Evolutionary conservation across 2,329 filamentous ascomycete genomes (phyloP), one percentile per base, ranked within the genome.

Genomic region (Botryotinia narcissicola): DNA sequence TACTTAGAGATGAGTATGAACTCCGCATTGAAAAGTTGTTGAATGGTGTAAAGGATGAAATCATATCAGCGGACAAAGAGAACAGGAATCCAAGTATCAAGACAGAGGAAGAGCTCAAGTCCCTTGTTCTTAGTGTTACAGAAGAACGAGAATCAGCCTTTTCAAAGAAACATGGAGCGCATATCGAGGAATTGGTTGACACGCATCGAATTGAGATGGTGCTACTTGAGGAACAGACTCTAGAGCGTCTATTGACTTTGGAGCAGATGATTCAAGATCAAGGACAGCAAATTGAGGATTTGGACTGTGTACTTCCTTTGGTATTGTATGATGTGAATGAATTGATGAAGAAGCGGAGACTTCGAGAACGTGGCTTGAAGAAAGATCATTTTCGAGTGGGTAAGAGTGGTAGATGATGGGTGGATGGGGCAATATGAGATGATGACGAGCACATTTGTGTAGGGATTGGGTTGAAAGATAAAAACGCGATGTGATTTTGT

Each of bases 21-120:
- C 51, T 51, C 35, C 62, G 70, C 42, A 67, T 72, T 29, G 37
- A 59, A 37, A 35, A 35, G 1, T 37, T 72, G 46, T 37, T 72
- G 9, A 42, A 54, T 9, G 64, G 22, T 54, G 40, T 59, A 25
- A 60, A 37, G 40, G 42, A 59, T 10, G 70, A 59, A 40, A 48
- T 71, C 1, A 22, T 61, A 40, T 68, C 40, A 32, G 62, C 70
- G 25, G 37, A 68, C 9, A 66, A 63, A 32, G 42, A 37, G 8
- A 63, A 48, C 35, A 32, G 57, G 16, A 59, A 48, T 20, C 70
- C 37, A 40, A 25, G 14, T 10, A 22, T 60, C 32, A 54, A 60
- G 68, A 29, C 70, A 37, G 62, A 72, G 42, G 62, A 72, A 18
- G 70, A 72, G 20, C 35, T 72, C 2, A 68, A 59, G 25, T 72